Base-by-base conservation (phyloP, 148 eudicot genomes). In the Spergularia marina region DNA sequence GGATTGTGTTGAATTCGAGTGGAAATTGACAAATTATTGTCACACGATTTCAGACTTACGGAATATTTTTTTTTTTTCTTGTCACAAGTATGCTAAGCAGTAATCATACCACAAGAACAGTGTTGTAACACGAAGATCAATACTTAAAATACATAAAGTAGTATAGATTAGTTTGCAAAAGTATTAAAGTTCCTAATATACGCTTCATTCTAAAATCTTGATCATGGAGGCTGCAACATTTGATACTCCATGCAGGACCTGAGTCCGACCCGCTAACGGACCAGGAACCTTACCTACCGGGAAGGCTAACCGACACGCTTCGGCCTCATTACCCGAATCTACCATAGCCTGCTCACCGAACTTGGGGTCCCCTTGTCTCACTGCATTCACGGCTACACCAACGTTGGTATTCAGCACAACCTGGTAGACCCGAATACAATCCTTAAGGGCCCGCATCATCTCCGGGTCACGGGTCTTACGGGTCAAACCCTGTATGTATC, bases 291-390 rank as follows among this genome's bases (percentile, higher is more conserved):
- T 65, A n/a, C 70, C 76, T 15, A 4, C 65, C 53, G 70, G 73
- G 15, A 74, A 85, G 2, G 57, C 71, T 15, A 8, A 57, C 49
- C 30, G 68, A 54, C 87, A 85, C 6, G 77, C 79, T 34, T 76
- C 73, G 7, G 85, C 85, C 66, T 79, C 85, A 20, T 76, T 82
- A 55, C 83, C 85, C 17, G 87, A 71, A 74, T 82, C 85, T 47
- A 67, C n/a, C 87, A 85, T 85, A 10, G 87, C 87, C 55, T 80
- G 59, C 11, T 82, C 87, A 4, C 85, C 87, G n/a, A 85, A 85
- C 36, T 85, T 85, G 6, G 87, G 87, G 51, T 79, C 69, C 39
- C 87, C 87, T 23, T 68, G 54, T 21, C 68, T 71, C 13, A 85
- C 87, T 0, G 87, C 85, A 12, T 73, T 69, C 1, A 65, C 76